These are phyloP conservation scores for Arxiozyma bovina DNA, from an alignment of 1,139 yeast species.

Conservation along the genomic window DNA sequence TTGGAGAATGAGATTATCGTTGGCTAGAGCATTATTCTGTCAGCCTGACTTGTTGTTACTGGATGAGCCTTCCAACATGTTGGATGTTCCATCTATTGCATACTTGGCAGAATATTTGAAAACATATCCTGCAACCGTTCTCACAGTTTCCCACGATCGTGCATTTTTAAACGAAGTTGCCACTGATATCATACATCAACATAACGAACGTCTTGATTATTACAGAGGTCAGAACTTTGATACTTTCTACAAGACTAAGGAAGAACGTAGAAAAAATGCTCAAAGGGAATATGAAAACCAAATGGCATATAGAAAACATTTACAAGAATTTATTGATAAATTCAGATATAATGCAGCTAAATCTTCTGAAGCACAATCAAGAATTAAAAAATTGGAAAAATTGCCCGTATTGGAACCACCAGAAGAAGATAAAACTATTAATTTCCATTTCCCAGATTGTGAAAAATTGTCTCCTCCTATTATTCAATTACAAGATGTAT, in stretches of 20 bases:
- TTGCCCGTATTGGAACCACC: slow-evolving; percentile 90
- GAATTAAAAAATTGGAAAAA: slow-evolving; percentile 92
- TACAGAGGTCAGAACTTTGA: slow-evolving; percentile 93
- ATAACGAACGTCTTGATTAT: slow-evolving; percentile 90
- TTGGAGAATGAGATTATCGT: slow-evolving; percentile 99
- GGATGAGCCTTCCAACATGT: slow-evolving; percentile 99
- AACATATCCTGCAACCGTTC: slow-evolving; percentile 81
- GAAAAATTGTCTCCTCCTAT: slow-evolving; percentile 91
- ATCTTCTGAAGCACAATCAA: slow-evolving; percentile 93
- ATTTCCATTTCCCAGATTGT: slow-evolving; percentile 91
- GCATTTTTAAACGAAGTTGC: slow-evolving; percentile 96
- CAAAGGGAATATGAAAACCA: slow-evolving; percentile 93
- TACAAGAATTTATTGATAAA: slow-evolving; percentile 91
- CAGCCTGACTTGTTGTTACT: slow-evolving; percentile 85
- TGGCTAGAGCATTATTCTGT: slow-evolving; percentile 95
- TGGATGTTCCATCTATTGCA: slow-evolving; percentile 98
- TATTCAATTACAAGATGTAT: slow-evolving; percentile 74
- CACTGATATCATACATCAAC: slow-evolving; percentile 95
- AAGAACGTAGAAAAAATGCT: slow-evolving; percentile 89
- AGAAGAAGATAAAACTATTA: slow-evolving; percentile 77
- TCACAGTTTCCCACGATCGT: slow-evolving; percentile 96
- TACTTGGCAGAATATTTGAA: slow-evolving; percentile 84
- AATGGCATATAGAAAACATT: slow-evolving; percentile 89
- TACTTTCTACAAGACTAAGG: slow-evolving; percentile 84
- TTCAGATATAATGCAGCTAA: slow-evolving; percentile 96